Conservation (phyloP, 139 green algal species). For the Spirogloea muscicola region DNA sequence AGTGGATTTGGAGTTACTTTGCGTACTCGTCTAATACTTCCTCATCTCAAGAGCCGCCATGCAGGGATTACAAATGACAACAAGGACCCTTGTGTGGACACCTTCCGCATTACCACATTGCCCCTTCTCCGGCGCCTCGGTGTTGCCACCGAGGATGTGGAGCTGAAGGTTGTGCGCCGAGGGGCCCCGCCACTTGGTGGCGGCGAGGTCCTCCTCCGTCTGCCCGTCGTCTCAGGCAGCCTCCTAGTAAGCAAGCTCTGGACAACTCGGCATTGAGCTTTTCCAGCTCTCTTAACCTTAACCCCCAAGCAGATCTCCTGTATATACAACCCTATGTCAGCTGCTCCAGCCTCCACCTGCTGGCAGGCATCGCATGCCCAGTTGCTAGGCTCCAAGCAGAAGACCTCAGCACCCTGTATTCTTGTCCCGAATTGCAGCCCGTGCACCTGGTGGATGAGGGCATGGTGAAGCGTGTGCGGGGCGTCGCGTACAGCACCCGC, state of each 20-base stretch:
- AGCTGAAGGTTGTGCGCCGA: constrained; percentile 67
- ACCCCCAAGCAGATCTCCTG: too few species aligned
- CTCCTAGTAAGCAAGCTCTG: too few species aligned
- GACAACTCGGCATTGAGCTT: too few species aligned
- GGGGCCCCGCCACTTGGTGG: constrained; percentile 77
- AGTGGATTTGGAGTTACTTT: neutral
- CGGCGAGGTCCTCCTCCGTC: constrained; percentile 72
- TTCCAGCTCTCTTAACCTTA: too few species aligned
- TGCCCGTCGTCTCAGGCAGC: constrained; percentile 10
- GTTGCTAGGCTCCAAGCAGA: neutral
- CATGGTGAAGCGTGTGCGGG: constrained; percentile 90
- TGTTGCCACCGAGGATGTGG: constrained; percentile 53
- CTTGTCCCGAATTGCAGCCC: constrained; percentile 13
- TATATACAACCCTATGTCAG: neutral
- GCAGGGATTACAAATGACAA: constrained; percentile 86
- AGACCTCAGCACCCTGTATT: neutral
- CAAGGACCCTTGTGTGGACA: constrained; percentile 77
- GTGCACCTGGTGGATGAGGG: constrained; percentile 77
- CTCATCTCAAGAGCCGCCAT: neutral
- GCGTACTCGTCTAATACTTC: neutral
- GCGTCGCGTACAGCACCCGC: constrained; percentile 82
- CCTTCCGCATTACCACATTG: constrained; percentile 82
- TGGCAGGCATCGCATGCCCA: neutral
- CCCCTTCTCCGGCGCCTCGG: constrained; percentile 75
- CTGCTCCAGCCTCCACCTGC: neutral